A percentile compares a stretch with the other conserved stretches of the same genome.
Evolutionary conservation across 139 green algal species (phyloP).

Genomic region (Diplosphaera chodatii): DNA sequence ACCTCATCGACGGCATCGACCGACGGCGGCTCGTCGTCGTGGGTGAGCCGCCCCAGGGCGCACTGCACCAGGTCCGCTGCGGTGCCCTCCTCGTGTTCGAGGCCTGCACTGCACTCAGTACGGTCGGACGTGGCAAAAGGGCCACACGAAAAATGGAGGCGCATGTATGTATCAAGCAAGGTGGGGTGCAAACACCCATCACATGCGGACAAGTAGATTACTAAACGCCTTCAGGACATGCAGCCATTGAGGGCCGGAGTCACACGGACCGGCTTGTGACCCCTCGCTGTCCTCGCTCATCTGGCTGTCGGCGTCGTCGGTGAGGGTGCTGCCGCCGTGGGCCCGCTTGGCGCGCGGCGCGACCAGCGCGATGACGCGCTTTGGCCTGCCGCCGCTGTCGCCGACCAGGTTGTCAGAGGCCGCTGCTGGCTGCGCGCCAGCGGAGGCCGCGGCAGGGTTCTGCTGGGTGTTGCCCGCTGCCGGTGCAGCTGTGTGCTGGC

Average conservation of each 20-base stretch:
- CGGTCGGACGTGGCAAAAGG: too few relatives aligned
- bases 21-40: neutral
- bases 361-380: neutral
- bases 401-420: neutral
- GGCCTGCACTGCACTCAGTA: too few relatives aligned
- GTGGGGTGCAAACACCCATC: too few relatives aligned
- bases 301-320: neutral
- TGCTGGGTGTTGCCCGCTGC: neutral
- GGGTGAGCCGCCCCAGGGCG: neutral
- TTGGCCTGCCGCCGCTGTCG: too few relatives aligned
- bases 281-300: neutral
- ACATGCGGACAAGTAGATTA: too few relatives aligned
- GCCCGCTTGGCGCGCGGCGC: neutral
- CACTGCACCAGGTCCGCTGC: constrained; percentile 1
- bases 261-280: neutral
- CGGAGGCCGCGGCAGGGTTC: too few relatives aligned
- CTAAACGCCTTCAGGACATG: too few relatives aligned
- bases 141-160: too few relatives aligned
- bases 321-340: too few relatives aligned
- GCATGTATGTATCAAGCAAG: too few relatives aligned
- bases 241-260: too few relatives aligned
- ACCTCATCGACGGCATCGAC: neutral
- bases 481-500: too few relatives aligned
- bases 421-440: neutral
- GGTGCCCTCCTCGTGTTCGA: neutral